Base-by-base conservation (phyloP, 495 filamentous ascomycete species). In the Aspergillus cavernicola region DNA sequence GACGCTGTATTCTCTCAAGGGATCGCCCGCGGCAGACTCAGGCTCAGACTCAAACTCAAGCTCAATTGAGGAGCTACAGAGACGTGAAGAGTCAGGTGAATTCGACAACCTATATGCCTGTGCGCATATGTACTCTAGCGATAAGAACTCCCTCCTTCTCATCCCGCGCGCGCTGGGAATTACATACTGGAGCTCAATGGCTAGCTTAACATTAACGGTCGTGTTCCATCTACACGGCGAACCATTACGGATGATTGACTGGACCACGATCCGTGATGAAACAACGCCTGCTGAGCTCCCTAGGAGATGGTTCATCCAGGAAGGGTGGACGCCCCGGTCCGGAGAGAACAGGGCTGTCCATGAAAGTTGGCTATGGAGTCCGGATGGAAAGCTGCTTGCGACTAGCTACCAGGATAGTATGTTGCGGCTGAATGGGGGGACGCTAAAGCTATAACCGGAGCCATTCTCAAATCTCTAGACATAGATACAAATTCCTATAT, bases 301-400 rank as follows among this genome's bases (percentile, higher is more conserved):
- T 5, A 76, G 75, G 36, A 79, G 77, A 40, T 89, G 86, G 86
- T 89, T 85, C 68, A 64, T 83, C 20, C 83, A 88, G 66, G 86
- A 90, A 66, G 75, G 74, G 4, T 79, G 76, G 67, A 82, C 81
- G 35, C 79, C 79, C 10, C 65, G 81, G 20, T 71, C 76, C 5
- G 79, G 69, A 13, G 72, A 74, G 9, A 85, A 83, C 11, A 70
- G 85, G 44, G 83, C 71, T 2, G 69, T 84, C 22, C 73, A 87
- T 57, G 75, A 82, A 66, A 83, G 80, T 60, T 74, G 81, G 68
- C 71, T 89, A 31, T 89, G 84, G 84, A 78, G 74, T 56, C 75
- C 81, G 1, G 65, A 71, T 51, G 85, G 84, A 5, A 65, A 74
- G n/a, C 76, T 85, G 55, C 59, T 88, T 13, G 85, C 81, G 2